Evolutionary conservation across 75 land plant species (phyloP).

Genomic region (Picea glauca): DNA sequence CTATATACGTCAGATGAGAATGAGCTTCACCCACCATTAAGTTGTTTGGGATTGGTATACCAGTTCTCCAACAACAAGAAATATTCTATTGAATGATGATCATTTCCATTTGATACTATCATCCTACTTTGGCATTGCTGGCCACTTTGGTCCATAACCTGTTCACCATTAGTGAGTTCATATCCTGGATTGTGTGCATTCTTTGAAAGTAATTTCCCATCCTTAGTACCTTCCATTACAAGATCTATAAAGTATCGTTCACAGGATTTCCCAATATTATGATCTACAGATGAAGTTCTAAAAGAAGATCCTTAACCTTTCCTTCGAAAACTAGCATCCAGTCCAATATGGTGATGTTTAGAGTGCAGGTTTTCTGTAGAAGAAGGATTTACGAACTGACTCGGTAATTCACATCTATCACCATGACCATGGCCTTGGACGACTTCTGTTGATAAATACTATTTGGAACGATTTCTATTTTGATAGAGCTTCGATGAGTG

Average conservation of each 20-base stretch:
- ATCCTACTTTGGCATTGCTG: conserved; percentile 1
- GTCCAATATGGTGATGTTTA: too few relatives aligned
- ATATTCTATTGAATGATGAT: conserved; percentile 20
- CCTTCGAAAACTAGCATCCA: not conserved
- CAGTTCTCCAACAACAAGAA: too few relatives aligned
- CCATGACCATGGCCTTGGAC: too few relatives aligned
- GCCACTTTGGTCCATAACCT: not conserved
- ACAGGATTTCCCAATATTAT: not conserved
- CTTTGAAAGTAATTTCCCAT: not conserved
- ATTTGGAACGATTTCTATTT: too few relatives aligned
- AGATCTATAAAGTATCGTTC: conserved; percentile 4
- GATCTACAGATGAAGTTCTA: conserved; percentile 1
- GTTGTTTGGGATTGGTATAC: conserved; percentile 77
- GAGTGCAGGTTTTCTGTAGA: too few relatives aligned
- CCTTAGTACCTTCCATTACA: conserved; percentile 10
- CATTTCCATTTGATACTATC: not conserved
- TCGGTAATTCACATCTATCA: too few relatives aligned
- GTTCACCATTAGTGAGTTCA: conserved; percentile 3
- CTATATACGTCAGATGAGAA: too few relatives aligned
- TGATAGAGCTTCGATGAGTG: too few relatives aligned
- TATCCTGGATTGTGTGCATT: conserved; percentile 1
- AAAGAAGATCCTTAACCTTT: not conserved
- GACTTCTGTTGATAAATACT: too few relatives aligned
- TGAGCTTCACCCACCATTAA: too few relatives aligned
- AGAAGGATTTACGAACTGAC: too few relatives aligned